Evolutionary conservation across 2,329 filamentous ascomycete genomes (phyloP).

Genomic region (Pseudogymnoascus sp.): DNA sequence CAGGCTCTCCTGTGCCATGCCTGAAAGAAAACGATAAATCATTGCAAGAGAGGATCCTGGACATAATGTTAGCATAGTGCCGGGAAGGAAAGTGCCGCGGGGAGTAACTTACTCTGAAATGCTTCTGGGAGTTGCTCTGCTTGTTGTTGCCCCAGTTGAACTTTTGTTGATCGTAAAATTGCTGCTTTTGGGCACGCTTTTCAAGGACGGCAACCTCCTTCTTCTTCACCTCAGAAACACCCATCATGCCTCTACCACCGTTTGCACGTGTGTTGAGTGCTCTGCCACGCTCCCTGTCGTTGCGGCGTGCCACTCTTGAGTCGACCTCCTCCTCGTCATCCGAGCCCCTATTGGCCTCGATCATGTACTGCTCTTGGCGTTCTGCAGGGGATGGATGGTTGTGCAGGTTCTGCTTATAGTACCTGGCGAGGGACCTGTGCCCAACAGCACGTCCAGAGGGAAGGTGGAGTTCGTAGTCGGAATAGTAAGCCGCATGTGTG

Average conservation of each 20-base stretch:
- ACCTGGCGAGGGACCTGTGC: constrained; percentile 77
- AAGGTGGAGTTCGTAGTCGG: constrained; percentile 89
- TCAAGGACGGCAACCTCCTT: constrained; percentile 58
- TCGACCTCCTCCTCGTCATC: constrained; percentile 37
- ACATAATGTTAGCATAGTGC: constrained; percentile 18
- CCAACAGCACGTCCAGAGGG: constrained; percentile 84
- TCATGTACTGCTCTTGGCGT: constrained; percentile 58
- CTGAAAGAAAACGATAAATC: constrained; percentile 16
- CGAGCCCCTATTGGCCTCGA: constrained; percentile 44
- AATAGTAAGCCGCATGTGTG: constrained; percentile 69
- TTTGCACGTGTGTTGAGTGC: constrained; percentile 60
- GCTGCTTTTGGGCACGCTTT: constrained; percentile 59
- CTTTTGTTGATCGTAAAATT: constrained; percentile 52
- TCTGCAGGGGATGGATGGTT: constrained; percentile 75
- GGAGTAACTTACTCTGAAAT: constrained; percentile 50
- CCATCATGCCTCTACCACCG: constrained; percentile 68
- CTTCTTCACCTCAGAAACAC: constrained; percentile 69
- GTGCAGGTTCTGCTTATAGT: constrained; percentile 88
- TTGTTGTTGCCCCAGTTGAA: constrained; percentile 66
- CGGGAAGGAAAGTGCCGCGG: neutral
- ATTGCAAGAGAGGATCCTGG: constrained; percentile 30
- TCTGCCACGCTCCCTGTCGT: constrained; percentile 39
- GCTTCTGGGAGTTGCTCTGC: constrained; percentile 59
- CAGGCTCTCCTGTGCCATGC: neutral
- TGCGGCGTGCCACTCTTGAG: constrained; percentile 31